Conservation (phyloP, 1,284 basidiomycete genomes). For the Meripilus lineatus region DNA sequence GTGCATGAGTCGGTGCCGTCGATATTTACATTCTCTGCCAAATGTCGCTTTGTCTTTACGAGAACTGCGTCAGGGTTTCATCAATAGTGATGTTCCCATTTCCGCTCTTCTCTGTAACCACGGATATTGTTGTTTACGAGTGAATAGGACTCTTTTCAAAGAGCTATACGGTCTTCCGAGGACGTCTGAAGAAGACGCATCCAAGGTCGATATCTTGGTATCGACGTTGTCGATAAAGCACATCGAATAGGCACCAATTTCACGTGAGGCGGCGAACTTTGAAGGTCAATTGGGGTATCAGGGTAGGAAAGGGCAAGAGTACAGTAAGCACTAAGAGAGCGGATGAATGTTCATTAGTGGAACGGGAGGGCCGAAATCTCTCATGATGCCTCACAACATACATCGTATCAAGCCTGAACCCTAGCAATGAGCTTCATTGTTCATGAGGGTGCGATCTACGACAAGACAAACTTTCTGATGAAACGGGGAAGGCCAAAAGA, state of each 20-base stretch:
- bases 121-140: neutral
- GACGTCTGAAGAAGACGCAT: conserved; percentile 81
- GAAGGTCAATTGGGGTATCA: too few species aligned
- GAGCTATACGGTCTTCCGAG: conserved; percentile 73
- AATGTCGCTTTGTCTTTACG: conserved; percentile 76
- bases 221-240: conserved; percentile 76
- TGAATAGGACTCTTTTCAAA: conserved; percentile 49
- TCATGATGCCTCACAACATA: too few species aligned
- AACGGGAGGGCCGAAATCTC: too few species aligned
- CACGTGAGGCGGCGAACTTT: conserved; percentile 84
- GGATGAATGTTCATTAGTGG: too few species aligned
- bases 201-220: conserved; percentile 66
- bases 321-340: too few species aligned
- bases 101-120: conserved; percentile 73
- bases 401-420: too few species aligned
- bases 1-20: too few species aligned
- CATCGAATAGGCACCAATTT: conserved; percentile 93
- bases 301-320: too few species aligned
- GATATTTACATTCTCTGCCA: conserved; percentile 77
- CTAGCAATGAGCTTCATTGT: too few species aligned
- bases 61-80: conserved; percentile 84
- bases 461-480: too few species aligned
- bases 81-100: conserved; percentile 92
- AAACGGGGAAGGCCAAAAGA: too few species aligned
- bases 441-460: too few species aligned